Conservation (phyloP, 2,329 filamentous ascomycete genomes). For the Epichloe sylvatica region DNA sequence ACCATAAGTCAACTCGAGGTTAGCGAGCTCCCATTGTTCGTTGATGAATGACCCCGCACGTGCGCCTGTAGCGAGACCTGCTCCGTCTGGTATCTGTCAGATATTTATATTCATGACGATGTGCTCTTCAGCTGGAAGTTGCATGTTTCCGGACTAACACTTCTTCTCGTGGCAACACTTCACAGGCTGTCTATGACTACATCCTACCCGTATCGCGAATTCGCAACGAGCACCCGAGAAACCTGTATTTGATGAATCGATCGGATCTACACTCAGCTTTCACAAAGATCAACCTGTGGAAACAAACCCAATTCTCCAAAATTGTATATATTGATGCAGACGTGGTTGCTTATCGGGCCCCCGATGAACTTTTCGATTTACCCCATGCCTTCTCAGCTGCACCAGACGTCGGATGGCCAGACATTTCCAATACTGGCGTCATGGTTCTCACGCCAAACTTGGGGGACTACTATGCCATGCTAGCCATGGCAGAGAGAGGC, state of each 20-base stretch:
- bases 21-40: slow-evolving; percentile 11
- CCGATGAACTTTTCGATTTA: slow-evolving; percentile 78
- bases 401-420: slow-evolving; percentile 94
- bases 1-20: slow-evolving; percentile 71
- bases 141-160: background rate
- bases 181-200: slow-evolving; percentile 73
- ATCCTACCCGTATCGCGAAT: slow-evolving; percentile 74
- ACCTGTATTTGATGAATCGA: slow-evolving; percentile 84
- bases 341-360: slow-evolving; percentile 75
- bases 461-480: slow-evolving; percentile 77
- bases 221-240: slow-evolving; percentile 61
- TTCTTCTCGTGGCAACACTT: background rate
- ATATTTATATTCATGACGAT: background rate
- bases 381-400: slow-evolving; percentile 52
- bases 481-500: slow-evolving; percentile 69
- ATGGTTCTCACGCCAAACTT: slow-evolving; percentile 82
- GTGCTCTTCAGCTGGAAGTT: background rate
- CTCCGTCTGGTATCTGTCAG: too few relatives aligned
- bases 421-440: slow-evolving; percentile 94
- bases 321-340: slow-evolving; percentile 95
- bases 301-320: slow-evolving; percentile 73
- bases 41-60: background rate
- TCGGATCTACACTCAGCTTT: slow-evolving; percentile 83
- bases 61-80: too few relatives aligned
- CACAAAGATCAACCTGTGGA: slow-evolving; percentile 94